phyloP scores from a whole-genome alignment of 2,329 filamentous ascomycete species.

The Pyrenophora seminiperda region DNA sequence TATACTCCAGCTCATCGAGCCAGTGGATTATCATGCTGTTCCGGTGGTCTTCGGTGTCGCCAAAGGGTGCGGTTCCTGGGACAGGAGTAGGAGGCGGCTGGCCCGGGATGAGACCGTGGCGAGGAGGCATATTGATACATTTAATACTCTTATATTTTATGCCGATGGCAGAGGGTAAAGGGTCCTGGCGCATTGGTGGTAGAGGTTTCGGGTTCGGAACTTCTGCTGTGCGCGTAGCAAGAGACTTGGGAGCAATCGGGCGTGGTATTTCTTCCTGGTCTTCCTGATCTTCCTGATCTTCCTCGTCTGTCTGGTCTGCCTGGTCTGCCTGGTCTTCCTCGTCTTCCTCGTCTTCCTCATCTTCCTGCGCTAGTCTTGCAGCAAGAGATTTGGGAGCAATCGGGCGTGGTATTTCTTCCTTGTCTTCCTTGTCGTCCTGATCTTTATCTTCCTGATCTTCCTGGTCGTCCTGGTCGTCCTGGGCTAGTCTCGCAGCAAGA shows the following conservation, averaged over 20 bases:
- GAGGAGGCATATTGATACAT: slow-evolving; percentile 21
- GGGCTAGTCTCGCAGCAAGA: not conserved
- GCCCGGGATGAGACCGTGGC: not conserved
- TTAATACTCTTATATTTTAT: slow-evolving; percentile 21
- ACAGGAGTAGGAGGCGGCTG: slow-evolving; percentile 10
- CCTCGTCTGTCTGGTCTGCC: no score
- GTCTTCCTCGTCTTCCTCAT: no score
- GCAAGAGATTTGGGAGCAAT: no score
- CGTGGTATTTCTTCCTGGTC: no score
- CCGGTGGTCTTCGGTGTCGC: slow-evolving; percentile 16
- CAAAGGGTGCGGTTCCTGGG: slow-evolving; percentile 10
- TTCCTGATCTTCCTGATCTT: no score
- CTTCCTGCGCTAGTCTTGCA: no score
- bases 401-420: no score
- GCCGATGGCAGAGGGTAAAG: not conserved
- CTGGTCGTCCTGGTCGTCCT: no score
- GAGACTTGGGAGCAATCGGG: no score
- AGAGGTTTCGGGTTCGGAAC: not conserved
- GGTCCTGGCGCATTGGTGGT: not conserved
- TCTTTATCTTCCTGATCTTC: no score
- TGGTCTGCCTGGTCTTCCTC: no score
- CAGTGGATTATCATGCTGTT: slow-evolving; percentile 21
- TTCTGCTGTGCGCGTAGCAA: slow-evolving; percentile 1
- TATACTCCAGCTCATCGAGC: slow-evolving; percentile 18
- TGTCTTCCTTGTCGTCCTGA: no score